phyloP scores from a whole-genome alignment of 306 rosid genomes.

The Medicago lupulina region DNA sequence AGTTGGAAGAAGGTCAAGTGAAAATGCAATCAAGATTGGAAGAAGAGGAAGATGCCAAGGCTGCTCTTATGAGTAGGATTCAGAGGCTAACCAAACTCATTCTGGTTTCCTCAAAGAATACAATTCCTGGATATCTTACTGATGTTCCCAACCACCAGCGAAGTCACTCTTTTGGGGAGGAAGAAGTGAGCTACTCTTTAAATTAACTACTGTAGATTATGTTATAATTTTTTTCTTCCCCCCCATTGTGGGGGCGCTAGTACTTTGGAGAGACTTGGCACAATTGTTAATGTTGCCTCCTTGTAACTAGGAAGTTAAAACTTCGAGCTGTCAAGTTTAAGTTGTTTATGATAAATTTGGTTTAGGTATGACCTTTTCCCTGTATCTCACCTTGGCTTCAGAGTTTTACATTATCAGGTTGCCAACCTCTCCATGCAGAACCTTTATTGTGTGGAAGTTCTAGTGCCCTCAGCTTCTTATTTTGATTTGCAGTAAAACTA shows the following conservation, averaged over 20 bases:
- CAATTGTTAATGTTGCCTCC: not conserved
- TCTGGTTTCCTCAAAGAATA: slow-evolving; percentile 93
- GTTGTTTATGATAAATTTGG: not conserved
- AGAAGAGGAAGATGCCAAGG: slow-evolving; percentile 99
- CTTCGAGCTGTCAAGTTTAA: not conserved
- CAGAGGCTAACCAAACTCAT: slow-evolving; percentile 98
- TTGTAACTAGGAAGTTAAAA: slow-evolving; percentile 4
- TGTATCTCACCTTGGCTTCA: not conserved
- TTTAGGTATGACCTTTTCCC: not conserved
- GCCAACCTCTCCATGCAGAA: not conserved
- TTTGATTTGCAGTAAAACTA: slow-evolving; percentile 21
- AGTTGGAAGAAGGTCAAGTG: slow-evolving; percentile 99
- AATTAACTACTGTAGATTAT: slow-evolving; percentile 22
- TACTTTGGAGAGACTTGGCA: not conserved
- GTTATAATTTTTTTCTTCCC: not conserved
- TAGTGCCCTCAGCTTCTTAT: not conserved
- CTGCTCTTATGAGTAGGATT: slow-evolving; percentile 98
- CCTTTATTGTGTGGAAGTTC: not conserved
- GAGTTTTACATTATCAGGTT: slow-evolving; percentile 12
- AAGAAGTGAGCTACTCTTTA: slow-evolving; percentile 73
- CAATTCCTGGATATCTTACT: slow-evolving; percentile 80
- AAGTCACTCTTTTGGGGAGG: slow-evolving; percentile 79
- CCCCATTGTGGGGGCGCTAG: slow-evolving; percentile 14
- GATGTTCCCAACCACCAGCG: slow-evolving; percentile 84
- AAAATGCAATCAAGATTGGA: slow-evolving; percentile 99